Evolutionary conservation across 208 protist species (phyloP).

Genomic region (Trypanosoma platydactyli): DNA sequence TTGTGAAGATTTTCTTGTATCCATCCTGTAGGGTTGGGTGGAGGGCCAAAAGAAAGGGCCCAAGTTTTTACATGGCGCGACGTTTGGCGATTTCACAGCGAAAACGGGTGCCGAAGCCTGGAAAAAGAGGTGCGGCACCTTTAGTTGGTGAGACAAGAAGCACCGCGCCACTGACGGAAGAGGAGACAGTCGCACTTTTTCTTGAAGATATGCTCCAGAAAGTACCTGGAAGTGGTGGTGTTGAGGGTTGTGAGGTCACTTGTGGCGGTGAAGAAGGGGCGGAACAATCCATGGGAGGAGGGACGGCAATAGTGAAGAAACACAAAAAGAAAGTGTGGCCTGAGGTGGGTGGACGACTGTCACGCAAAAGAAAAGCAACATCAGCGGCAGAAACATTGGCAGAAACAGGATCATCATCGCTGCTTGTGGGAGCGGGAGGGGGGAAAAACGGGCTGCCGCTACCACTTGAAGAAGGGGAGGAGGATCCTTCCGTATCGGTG

Average conservation of each 20-base stretch:
- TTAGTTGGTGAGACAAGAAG: not conserved
- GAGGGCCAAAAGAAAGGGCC: too few relatives aligned
- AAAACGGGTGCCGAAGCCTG: not conserved
- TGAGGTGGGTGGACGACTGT: not conserved
- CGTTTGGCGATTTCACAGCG: not conserved
- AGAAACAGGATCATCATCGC: not conserved
- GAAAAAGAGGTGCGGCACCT: not conserved
- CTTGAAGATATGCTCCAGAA: constrained; percentile 2
- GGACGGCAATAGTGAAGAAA: not conserved
- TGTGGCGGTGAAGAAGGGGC: not conserved
- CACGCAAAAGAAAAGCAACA: not conserved
- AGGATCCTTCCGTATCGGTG: constrained; percentile 50
- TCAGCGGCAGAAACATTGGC: not conserved
- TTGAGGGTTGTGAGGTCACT: not conserved
- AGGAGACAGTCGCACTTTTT: constrained; percentile 22
- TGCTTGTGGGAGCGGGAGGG: not conserved
- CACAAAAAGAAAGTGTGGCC: not conserved
- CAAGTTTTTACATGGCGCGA: not conserved
- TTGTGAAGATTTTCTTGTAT: constrained; percentile 22
- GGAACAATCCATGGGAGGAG: not conserved
- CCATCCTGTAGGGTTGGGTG: not conserved
- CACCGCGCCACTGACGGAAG: constrained; percentile 5
- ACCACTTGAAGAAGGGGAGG: constrained; percentile 38
- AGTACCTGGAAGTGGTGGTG: too few relatives aligned
- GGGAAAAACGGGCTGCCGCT: not conserved